Base-by-base conservation (phyloP, 2,329 filamentous ascomycete species). In the Coniochaeta sp. region DNA sequence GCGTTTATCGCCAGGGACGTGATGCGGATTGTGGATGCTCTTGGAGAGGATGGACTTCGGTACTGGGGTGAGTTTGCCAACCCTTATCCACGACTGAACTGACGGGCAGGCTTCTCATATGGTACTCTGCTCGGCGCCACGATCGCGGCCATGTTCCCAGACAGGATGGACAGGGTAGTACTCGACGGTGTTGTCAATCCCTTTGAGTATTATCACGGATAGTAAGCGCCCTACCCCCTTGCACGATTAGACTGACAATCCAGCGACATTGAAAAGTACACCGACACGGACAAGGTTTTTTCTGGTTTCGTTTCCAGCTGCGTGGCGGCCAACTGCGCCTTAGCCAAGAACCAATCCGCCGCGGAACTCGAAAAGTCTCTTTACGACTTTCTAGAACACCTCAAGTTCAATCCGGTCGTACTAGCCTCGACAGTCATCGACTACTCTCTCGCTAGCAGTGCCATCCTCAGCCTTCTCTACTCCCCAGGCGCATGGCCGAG, bases 61-160 rank as follows among this genome's bases (percentile, higher is more conserved):
- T 51, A 47, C n/a, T 51, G 47, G 50, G 52, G 48, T 50, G 30
- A 48, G 28, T 30, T 18, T 33, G 14, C 3, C 35, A 40, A 40
- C 18, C 5, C 31, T 8, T 33, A n/a, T 8, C 16, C 18, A 40
- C 18, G 3, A n/a, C n/a, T n/a, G n/a, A 30, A 52, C 62, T 51
- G 10, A 9, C 3, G 13, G 7, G 9, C 12, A 13, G 14, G 24
- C n/a, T 51, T 67, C 52, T 73, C 69, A 1, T 74, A 74, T 50
- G 71, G 71, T 13, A 69, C 67, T 1, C 57, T 65, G 6, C 55
- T 75, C 1, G 72, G 72, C 6, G 60, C 61, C 4, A 71, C 65
- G 0, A 57, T 67, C 12, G 68, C 68, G 5, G 65, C 68, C 20
- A 69, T 75, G 65, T 72, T 72, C 52, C 72, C 71, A 1, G 67